A percentile compares a stretch with the other conserved stretches of the same genome.
phyloP scores from a whole-genome alignment of 2,329 filamentous ascomycete species.

The Penicillium sp. region DNA sequence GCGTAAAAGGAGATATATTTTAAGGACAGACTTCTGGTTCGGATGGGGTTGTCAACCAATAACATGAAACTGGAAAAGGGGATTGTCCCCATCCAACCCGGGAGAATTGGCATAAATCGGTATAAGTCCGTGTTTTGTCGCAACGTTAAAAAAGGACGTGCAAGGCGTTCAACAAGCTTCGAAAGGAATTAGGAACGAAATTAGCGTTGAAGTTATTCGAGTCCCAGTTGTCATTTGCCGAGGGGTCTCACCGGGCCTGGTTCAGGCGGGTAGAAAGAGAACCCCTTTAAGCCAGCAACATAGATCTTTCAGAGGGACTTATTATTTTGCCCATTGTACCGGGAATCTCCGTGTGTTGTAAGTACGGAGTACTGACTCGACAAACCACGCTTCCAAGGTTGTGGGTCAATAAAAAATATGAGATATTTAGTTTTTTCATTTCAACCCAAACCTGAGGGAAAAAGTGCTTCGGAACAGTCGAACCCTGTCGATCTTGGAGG shows the following conservation, averaged over 20 bases:
- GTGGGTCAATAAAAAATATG: neutral
- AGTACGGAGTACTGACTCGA: conserved; percentile 10
- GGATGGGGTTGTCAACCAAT: neutral
- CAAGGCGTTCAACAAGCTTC: conserved; percentile 13
- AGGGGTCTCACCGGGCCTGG: neutral
- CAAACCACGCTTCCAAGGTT: conserved; percentile 5
- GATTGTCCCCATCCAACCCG: conserved; percentile 1
- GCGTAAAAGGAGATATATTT: neutral
- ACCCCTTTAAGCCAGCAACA: neutral
- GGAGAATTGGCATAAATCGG: neutral
- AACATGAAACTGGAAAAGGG: neutral
- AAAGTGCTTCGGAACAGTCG: conserved; percentile 18
- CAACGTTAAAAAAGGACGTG: too few species aligned
- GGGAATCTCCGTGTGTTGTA: conserved; percentile 4
- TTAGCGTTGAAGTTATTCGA: neutral
- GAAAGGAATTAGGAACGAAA: neutral
- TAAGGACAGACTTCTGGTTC: neutral
- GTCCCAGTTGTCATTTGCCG: neutral
- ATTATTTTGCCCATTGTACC: conserved; percentile 9
- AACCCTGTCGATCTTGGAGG: conserved; percentile 25
- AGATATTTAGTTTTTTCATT: neutral
- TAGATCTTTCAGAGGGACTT: neutral
- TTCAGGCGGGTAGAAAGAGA: neutral
- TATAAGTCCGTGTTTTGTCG: neutral
- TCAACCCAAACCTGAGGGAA: conserved; percentile 11